A percentile compares a stretch with the other conserved stretches of the same genome.
These are phyloP conservation scores for Rhododendron molle DNA, from an alignment of 148 eudicot species.

Conservation along the genomic window DNA sequence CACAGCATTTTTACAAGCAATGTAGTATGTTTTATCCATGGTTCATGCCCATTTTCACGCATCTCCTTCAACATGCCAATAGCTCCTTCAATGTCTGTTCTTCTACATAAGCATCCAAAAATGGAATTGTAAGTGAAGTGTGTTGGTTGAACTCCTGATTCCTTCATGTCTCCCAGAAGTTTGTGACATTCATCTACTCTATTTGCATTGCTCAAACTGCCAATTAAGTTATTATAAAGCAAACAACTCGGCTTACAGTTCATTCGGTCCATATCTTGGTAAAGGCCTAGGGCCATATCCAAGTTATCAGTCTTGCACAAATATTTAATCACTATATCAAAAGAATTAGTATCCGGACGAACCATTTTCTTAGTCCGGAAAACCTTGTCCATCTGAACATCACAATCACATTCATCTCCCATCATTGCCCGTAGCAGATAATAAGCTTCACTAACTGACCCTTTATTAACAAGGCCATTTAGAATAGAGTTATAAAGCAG, in stretches of 20 bases:
- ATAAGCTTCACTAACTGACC: constrained; percentile 49
- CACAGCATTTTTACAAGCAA: constrained; percentile 59
- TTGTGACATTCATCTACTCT: constrained; percentile 49
- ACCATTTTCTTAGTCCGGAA: constrained; percentile 25
- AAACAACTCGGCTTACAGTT: constrained; percentile 42
- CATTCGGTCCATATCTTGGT: constrained; percentile 48
- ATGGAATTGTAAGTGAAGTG: constrained; percentile 20
- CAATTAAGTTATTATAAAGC: constrained; percentile 65
- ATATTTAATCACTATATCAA: constrained; percentile 47
- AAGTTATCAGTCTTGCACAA: constrained; percentile 48
- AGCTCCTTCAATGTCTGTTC: constrained; percentile 56
- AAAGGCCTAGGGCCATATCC: constrained; percentile 61
- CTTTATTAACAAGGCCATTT: constrained; percentile 40
- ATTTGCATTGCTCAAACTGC: constrained; percentile 48
- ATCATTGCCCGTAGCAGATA: constrained; percentile 30
- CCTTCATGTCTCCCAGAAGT: constrained; percentile 65
- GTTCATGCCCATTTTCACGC: constrained; percentile 62
- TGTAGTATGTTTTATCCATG: constrained; percentile 90
- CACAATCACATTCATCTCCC: constrained; percentile 28
- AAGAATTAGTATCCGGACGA: constrained; percentile 42
- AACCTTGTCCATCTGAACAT: constrained; percentile 26
- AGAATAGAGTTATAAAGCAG: constrained; percentile 48
- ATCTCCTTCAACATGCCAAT: constrained; percentile 54
- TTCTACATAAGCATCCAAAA: constrained; percentile 22
- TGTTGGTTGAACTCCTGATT: constrained; percentile 39